Base-by-base conservation (phyloP, 768 basidiomycete genomes). In the Pholiota conissans region DNA sequence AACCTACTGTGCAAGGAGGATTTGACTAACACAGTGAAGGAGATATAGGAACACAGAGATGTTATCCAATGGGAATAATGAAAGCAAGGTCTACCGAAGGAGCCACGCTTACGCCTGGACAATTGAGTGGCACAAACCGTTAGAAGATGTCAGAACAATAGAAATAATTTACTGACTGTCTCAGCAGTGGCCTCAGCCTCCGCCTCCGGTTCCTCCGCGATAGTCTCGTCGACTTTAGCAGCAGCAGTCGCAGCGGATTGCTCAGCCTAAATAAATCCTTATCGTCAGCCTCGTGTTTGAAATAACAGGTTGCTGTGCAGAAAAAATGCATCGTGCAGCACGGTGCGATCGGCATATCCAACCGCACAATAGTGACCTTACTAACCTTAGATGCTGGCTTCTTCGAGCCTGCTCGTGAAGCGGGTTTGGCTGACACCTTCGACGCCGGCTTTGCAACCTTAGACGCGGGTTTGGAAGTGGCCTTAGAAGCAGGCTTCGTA, bases 311-410 rank as follows among this genome's bases (percentile, higher is more conserved):
- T 27, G 10, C 13, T 26, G 20, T 7, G 24, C 34, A 24, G 27
- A 14, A 9, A 30, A 42, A 42, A 20, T 14, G 16, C 40, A 6
- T 27, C 18, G 37, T 30, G 37, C 3, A 48, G 20, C 9, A 16
- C 20, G 13, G 37, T 39, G n/a, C n/a, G 30, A 6, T 32, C 30
- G 30, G 13, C 7, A 6, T 32, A 32, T 32, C 30, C 7, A 32
- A 6, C 30, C 7, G 6, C 30, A 32, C 6, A 13, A 32, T 6
- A 32, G 13, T 32, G 13, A 6, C 6, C 13, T 13, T 45, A 66
- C 75, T 50, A 58, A 76, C 85, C 83, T 85, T 87, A 48, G 84
- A 86, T n/a, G 72, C 75, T 56, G 86, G 85, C 69, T 86, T 86
- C 77, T 79, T 83, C 13, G 84, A 86, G 28, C 76, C 73, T 27